Conservation (phyloP, 352 stramenopile genomes). For the Nothophytophthora sp. region DNA sequence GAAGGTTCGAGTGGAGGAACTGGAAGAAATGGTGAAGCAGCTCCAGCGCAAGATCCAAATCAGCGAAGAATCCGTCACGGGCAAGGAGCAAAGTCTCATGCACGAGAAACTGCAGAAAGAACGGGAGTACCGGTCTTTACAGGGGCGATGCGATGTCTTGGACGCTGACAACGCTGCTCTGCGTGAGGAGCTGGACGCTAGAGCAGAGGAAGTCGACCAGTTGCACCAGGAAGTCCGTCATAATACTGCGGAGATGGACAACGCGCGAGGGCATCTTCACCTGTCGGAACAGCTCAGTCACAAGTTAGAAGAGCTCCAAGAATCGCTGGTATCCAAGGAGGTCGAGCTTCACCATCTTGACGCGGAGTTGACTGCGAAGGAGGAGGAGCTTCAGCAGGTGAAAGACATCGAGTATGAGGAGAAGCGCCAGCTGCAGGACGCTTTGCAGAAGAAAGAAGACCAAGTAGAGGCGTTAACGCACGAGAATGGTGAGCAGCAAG, state of each 20-base stretch:
- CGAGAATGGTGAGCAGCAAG: conserved; percentile 26
- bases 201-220: conserved; percentile 24
- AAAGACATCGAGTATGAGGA: conserved; percentile 16
- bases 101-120: conserved; percentile 60
- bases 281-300: conserved; percentile 43
- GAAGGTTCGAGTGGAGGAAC: conserved; percentile 18
- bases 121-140: conserved; percentile 40
- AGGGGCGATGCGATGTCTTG: conserved; percentile 30
- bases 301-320: conserved; percentile 45
- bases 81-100: conserved; percentile 45
- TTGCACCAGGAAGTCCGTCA: conserved; percentile 40
- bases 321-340: conserved; percentile 30
- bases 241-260: conserved; percentile 48
- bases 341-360: conserved; percentile 32
- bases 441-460: conserved; percentile 24
- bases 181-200: conserved; percentile 23
- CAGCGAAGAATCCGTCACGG: conserved; percentile 31
- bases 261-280: conserved; percentile 34
- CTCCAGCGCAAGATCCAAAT: conserved; percentile 41
- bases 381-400: conserved; percentile 21
- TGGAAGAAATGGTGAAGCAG: conserved; percentile 34
- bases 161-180: conserved; percentile 20
- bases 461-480: conserved; percentile 27
- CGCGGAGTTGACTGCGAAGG: conserved; percentile 29
- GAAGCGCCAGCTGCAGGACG: conserved; percentile 20